Conservation (phyloP, 805 yeast species). For the Candida rishiriensis region DNA sequence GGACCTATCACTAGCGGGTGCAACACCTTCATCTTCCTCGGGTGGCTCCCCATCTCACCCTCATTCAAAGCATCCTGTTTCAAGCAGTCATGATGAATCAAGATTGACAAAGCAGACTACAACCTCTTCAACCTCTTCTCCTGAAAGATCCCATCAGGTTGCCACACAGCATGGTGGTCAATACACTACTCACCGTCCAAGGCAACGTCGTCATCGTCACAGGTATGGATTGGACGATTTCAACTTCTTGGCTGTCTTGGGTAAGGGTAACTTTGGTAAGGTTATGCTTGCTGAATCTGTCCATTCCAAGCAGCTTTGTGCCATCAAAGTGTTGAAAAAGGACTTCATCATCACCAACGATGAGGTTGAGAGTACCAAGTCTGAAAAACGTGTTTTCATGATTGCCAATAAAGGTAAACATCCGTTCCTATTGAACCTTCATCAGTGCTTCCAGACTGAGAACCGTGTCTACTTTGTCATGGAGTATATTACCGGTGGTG, state of each 20-base stretch:
- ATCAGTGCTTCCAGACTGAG: conserved; percentile 96
- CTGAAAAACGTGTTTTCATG: conserved; percentile 88
- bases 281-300: conserved; percentile 96
- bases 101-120: background rate
- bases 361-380: conserved; percentile 91
- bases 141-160: background rate
- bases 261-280: conserved; percentile 98
- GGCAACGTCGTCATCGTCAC: conserved; percentile 45
- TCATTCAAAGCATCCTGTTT: too few species aligned
- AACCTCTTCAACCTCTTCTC: background rate
- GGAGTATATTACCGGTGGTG: conserved; percentile 98
- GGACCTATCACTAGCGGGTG: background rate
- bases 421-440: conserved; percentile 87
- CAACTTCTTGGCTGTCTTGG: conserved; percentile 88
- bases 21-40: too few species aligned
- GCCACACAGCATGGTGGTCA: conserved; percentile 13
- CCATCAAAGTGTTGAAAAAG: conserved; percentile 93
- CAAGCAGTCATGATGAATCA: background rate
- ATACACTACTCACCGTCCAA: conserved; percentile 27
- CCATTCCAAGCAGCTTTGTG: conserved; percentile 76
- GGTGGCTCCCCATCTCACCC: too few species aligned
- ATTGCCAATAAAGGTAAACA: conserved; percentile 74
- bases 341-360: conserved; percentile 93
- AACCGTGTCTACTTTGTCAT: conserved; percentile 95
- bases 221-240: conserved; percentile 93